Conservation (phyloP, 2,329 filamentous ascomycete species). For the Ilyonectria destructans region DNA sequence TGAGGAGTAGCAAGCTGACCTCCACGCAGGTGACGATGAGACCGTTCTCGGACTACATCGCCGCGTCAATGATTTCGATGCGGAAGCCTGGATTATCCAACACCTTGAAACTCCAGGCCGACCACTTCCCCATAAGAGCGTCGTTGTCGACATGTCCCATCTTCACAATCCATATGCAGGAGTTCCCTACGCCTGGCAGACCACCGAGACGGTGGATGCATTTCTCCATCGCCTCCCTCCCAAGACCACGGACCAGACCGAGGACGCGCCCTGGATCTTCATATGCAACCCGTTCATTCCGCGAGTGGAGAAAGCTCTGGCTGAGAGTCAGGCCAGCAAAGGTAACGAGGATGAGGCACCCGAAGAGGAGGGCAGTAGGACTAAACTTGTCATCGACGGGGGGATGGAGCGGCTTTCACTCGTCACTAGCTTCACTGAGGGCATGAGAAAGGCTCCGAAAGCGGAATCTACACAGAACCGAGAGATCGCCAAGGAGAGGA, state of each 20-base stretch:
- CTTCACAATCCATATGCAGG: slow-evolving; percentile 75
- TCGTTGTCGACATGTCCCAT: slow-evolving; percentile 46
- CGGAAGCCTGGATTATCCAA: slow-evolving; percentile 60
- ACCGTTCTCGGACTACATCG: slow-evolving; percentile 64
- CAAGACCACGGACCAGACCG: slow-evolving; percentile 67
- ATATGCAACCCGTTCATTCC: slow-evolving; percentile 75
- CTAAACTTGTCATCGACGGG: slow-evolving; percentile 66
- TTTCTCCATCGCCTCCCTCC: slow-evolving; percentile 82
- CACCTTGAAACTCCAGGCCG: slow-evolving; percentile 49
- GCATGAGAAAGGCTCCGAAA: slow-evolving; percentile 59
- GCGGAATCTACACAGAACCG: slow-evolving; percentile 57
- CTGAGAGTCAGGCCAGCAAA: slow-evolving; percentile 56
- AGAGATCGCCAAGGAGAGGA: slow-evolving; percentile 67
- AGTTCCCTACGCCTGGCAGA: slow-evolving; percentile 71
- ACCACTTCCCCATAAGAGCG: slow-evolving; percentile 42
- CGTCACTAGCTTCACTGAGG: slow-evolving; percentile 64
- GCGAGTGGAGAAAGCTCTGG: slow-evolving; percentile 53
- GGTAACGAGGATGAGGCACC: slow-evolving; percentile 68
- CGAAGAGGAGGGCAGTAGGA: slow-evolving; percentile 62
- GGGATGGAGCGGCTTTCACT: slow-evolving; percentile 68
- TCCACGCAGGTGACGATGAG: slow-evolving; percentile 68
- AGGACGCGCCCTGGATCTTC: slow-evolving; percentile 78
- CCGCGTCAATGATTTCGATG: slow-evolving; percentile 68
- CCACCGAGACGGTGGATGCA: slow-evolving; percentile 73
- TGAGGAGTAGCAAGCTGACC: slow-evolving; percentile 31